Base-by-base conservation (phyloP, 345 rosid genomes). In the Psidium guajava region DNA sequence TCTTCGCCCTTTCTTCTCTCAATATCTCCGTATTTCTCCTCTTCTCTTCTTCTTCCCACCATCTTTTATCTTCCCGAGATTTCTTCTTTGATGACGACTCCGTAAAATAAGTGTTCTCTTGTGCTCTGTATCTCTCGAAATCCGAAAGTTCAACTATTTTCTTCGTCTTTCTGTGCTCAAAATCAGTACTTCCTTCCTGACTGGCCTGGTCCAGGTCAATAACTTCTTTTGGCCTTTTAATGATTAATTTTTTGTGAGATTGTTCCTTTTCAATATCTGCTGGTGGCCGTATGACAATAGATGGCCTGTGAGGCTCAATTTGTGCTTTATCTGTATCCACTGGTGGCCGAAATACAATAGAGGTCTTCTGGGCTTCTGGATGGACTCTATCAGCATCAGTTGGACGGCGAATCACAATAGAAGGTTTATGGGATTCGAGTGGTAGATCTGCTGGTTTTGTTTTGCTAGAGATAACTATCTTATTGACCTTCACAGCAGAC, bases 21-120 rank as follows among this genome's bases (percentile, higher is more conserved):
- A 87, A 82, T 88, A 92, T 90, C 84, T 89, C 98, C 3, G 84
- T 57, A 84, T 86, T 90, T 88, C 96, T 92, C 90, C 91, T 90
- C 89, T 91, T 91, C 89, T 91, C 94, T 85, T 93, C 98, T 89
- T 95, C 98, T 87, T 92, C 98, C 98, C 96, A 93, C 93, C 91
- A 90, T 56, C 91, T 93, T 86, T 90, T 92, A 74, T 96, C 96
- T 83, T 92, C 96, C 83, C 89, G 91, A 44, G 89, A 90, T 85
- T 93, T 93, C 89, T 90, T 91, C 90, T 88, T 92, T 57, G 90
- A 74, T 42, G 94, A 90, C 49, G 91, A 92, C 73, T 89, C 94
- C 44, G 85, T 36, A 84, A 90, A 85, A 86, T 77, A 87, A 83
- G 86, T 83, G 81, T 85, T 91, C 58, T 89, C 92, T 84, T 90